phyloP scores from a whole-genome alignment of 2,329 filamentous ascomycete genomes.

The Lasiodiplodia gonubiensis region DNA sequence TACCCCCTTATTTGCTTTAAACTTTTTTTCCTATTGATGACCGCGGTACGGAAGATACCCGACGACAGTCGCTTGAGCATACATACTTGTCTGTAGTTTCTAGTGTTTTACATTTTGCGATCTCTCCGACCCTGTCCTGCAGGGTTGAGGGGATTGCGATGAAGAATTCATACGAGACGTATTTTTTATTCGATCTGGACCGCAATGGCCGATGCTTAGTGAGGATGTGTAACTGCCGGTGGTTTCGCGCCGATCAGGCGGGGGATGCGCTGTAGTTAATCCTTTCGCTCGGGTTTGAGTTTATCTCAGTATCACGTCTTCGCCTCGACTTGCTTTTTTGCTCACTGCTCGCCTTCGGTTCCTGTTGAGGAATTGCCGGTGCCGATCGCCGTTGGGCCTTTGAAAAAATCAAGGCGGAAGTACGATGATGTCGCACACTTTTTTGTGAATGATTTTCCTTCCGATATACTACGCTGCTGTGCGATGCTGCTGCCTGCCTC shows the following conservation, averaged over 20 bases:
- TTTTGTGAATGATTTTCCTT: neutral
- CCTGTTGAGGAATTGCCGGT: neutral
- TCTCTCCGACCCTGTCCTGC: neutral
- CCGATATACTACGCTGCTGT: neutral
- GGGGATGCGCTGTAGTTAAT: neutral
- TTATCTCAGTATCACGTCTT: neutral
- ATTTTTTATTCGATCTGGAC: neutral
- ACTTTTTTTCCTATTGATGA: neutral
- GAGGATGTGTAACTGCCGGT: neutral
- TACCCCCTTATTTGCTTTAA: conserved; percentile 1
- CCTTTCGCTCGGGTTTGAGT: neutral
- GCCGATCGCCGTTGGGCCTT: neutral
- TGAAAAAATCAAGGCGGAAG: neutral
- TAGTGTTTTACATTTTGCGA: neutral
- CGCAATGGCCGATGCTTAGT: neutral
- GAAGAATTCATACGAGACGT: neutral
- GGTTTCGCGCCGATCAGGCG: neutral
- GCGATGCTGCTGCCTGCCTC: neutral
- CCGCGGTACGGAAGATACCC: neutral
- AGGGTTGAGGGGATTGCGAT: neutral
- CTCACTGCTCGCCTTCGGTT: neutral
- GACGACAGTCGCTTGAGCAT: neutral
- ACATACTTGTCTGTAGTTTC: neutral
- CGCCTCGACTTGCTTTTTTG: neutral
- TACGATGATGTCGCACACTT: neutral